Evolutionary conservation across 345 rosid species (phyloP), one percentile per base, ranked within the genome.

Genomic region (Lagerstroemia speciosa): DNA sequence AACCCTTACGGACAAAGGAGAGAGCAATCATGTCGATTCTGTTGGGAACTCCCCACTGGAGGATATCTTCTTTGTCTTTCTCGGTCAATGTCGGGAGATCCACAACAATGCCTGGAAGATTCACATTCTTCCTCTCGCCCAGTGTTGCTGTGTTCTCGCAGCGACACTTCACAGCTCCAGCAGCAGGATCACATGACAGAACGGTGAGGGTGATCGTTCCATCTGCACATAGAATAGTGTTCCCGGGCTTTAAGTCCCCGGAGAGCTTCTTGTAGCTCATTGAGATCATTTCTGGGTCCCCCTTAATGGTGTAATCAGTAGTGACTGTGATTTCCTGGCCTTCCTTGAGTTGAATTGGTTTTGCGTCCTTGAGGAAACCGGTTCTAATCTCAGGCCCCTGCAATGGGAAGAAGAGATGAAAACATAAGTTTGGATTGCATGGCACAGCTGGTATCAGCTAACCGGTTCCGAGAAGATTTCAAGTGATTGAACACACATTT

Each of bases 301-400:
- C 75, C 69, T 72, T 65, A 40, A 72, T 66, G 57, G 69, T 45
- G 29, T 72, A 72, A 66, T 72, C 75, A 15, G 75, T 72, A 20
- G 46, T 38, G 29, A 72, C 75, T 1, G 70, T 72, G 37, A 72
- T 72, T 50, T 72, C 75, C 36, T 72, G 70, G 64, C 75, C 75
- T 66, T 72, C 75, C 69, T 66, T 66, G 26, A 72, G 69, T 41
- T 72, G 75, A 55, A 72, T 55, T 6, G 75, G 70, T 63, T 71
- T 71, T 53, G 55, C 69, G 57, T 65, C 74, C 74, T 71, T 71
- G 20, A 71, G 74, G 69, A 71, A 71, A 38, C 74, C 74, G 0
- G 74, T 71, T 57, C 75, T 65, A 57, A 72, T 72, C 75, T 72
- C 75, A 2, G 75, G 75, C 32, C 75, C 75, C 75, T 72, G 69